A percentile compares a stretch with the other conserved stretches of the same genome.
These are phyloP conservation scores for Cytospora mali DNA, from an alignment of 2,329 filamentous ascomycete species.

Conservation along the genomic window DNA sequence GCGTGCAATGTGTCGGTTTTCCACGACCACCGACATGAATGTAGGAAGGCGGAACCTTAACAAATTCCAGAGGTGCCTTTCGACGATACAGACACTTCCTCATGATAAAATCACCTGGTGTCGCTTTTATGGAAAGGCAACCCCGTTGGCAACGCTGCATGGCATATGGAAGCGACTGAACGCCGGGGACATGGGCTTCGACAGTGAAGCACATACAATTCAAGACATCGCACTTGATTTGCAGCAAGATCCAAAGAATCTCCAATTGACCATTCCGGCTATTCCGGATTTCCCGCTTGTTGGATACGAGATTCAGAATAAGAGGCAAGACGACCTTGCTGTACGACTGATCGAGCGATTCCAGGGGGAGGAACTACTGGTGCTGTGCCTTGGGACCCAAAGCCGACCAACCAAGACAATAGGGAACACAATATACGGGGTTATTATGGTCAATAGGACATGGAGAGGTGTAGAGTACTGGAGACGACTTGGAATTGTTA, in stretches of 20 bases:
- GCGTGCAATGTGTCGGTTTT: not conserved
- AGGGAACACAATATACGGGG: not conserved
- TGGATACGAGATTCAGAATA: not conserved
- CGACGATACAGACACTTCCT: not conserved
- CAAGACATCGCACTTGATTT: not conserved
- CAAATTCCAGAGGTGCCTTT: not conserved
- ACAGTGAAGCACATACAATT: not conserved
- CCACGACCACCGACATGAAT: not conserved
- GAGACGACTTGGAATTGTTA: not conserved
- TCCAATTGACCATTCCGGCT: not conserved
- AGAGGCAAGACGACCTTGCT: not conserved
- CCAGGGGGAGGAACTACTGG: not conserved
- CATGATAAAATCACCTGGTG: not conserved
- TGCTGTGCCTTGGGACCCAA: not conserved
- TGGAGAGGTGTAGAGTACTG: not conserved
- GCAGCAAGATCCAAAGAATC: not conserved
- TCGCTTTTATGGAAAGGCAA: not conserved
- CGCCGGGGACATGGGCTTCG: too few species aligned
- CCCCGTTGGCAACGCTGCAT: not conserved
- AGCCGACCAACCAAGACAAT: not conserved
- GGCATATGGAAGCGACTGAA: not conserved
- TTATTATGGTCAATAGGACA: not conserved
- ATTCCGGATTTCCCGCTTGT: not conserved
- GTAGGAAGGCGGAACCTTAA: not conserved
- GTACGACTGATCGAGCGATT: not conserved